Base-by-base conservation (phyloP, 768 basidiomycete species). In the Zangia roseola region DNA sequence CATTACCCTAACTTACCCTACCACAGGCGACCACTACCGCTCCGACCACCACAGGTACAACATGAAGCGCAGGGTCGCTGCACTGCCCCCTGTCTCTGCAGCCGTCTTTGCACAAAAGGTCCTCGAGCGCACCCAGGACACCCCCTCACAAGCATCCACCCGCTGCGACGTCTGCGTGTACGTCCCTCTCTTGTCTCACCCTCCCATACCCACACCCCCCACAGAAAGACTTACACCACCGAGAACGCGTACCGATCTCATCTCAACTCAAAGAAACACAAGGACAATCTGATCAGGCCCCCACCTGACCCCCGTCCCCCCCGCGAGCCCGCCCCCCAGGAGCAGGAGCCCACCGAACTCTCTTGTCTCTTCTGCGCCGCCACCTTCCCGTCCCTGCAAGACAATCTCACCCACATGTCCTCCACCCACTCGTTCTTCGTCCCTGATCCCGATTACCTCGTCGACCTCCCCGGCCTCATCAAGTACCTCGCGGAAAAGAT, bases 41-140 rank as follows among this genome's bases (percentile, higher is more conserved):
- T 91, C 91, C 21, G 97, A 99, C 69, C 88, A 90, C 68, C 97
- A 99, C 72, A 78, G 94, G 45, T 99, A 99, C 72, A 99, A 99
- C 64, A 92, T 97, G 84, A 95, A 95, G 75, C 88, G 94, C 55
- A 84, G 93, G 24, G 89, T 98, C 16, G 94, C 95, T 2, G 82
- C 80, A 6, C 78, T 99, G 2, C 88, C 91, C 9, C 94, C 95
- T 2, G 83, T 99, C 60, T 84, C 82, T 50, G 80, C 77, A 0
- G 69, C 76, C 7, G 58, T 85, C 2, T 99, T 97, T 72, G 86
- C 94, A 58, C 81, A 91, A 61, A 98, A 97, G 62, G 87, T 97
- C 12, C 64, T 87, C 24, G 89, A 95, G 54, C 73, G 91, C 56
- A 74, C 82, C 14, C 76, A 81, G 37, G 87, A 94, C 43, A 76